Percentiles rank a stretch among this genome's conserved stretches.
These are phyloP conservation scores for Trifolium repens DNA, from an alignment of 306 rosid genomes.

Conservation along the genomic window DNA sequence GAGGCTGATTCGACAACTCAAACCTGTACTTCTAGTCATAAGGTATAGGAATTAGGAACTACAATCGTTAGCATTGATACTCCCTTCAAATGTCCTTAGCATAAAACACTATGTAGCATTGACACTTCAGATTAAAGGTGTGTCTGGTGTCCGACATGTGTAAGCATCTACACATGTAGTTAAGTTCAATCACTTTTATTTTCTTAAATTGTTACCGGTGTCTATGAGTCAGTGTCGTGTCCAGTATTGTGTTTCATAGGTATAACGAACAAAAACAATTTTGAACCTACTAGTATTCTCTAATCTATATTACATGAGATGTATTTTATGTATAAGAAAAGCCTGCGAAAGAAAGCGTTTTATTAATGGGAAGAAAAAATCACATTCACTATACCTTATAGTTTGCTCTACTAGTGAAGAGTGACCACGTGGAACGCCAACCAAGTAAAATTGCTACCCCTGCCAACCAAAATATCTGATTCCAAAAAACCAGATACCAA, in stretches of 20 bases:
- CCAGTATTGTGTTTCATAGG: background rate
- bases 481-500: constrained; percentile 30
- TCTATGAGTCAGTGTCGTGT: background rate
- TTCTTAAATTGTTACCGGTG: background rate
- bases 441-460: constrained; percentile 91
- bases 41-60: background rate
- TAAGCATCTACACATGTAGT: background rate
- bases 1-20: background rate
- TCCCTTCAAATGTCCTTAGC: background rate
- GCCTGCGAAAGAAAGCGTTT: background rate
- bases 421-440: constrained; percentile 69
- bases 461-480: constrained; percentile 79
- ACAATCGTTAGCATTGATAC: background rate
- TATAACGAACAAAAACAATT: background rate
- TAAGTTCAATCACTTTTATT: constrained; percentile 1
- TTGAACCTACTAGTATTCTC: constrained; percentile 13
- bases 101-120: background rate
- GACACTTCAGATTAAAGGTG: background rate
- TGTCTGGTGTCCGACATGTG: background rate
- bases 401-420: constrained; percentile 75
- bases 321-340: background rate
- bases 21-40: background rate
- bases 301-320: background rate
- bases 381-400: constrained; percentile 58
- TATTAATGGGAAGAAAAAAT: background rate